These are phyloP conservation scores for Colletotrichum sp. DNA, from an alignment of 2,329 filamentous ascomycete species.

Conservation along the genomic window DNA sequence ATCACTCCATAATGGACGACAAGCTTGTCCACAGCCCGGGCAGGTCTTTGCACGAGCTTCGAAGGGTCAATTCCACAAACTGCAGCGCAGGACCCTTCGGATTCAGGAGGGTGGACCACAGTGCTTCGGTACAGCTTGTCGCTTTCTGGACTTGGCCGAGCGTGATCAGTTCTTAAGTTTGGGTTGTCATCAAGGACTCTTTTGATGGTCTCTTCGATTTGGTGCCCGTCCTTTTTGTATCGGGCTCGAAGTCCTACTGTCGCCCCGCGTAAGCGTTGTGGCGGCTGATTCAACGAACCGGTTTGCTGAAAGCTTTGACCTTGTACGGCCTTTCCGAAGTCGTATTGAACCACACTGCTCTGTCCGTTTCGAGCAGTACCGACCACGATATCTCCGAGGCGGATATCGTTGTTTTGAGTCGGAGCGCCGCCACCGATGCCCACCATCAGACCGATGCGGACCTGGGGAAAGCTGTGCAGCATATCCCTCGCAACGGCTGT, in stretches of 20 bases:
- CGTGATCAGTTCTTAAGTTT: too few relatives aligned
- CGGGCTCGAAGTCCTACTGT: too few relatives aligned
- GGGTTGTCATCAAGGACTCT: neutral
- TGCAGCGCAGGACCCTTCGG: neutral
- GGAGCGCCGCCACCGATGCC: constrained; percentile 41
- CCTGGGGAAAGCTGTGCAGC: constrained; percentile 31
- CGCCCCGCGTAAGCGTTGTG: too few relatives aligned
- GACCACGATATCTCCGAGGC: constrained; percentile 24
- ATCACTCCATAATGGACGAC: constrained; percentile 15
- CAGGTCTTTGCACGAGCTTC: neutral
- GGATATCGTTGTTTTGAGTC: constrained; percentile 36
- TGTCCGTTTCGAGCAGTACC: neutral
- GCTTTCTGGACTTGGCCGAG: neutral
- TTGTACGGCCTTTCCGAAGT: constrained; percentile 28
- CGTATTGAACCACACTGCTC: constrained; percentile 29
- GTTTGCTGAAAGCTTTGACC: constrained; percentile 16
- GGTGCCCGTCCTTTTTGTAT: constrained; percentile 11
- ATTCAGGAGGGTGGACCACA: constrained; percentile 1
- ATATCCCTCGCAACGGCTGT: constrained; percentile 30
- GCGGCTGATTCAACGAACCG: constrained; percentile 20
- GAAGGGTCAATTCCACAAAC: constrained; percentile 2
- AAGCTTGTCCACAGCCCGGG: neutral
- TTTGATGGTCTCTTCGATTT: constrained; percentile 8
- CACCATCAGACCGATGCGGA: constrained; percentile 36
- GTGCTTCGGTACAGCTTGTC: constrained; percentile 5